These are phyloP conservation scores for Cladorrhinum samala DNA, from an alignment of 495 filamentous ascomycete genomes.

Conservation along the genomic window DNA sequence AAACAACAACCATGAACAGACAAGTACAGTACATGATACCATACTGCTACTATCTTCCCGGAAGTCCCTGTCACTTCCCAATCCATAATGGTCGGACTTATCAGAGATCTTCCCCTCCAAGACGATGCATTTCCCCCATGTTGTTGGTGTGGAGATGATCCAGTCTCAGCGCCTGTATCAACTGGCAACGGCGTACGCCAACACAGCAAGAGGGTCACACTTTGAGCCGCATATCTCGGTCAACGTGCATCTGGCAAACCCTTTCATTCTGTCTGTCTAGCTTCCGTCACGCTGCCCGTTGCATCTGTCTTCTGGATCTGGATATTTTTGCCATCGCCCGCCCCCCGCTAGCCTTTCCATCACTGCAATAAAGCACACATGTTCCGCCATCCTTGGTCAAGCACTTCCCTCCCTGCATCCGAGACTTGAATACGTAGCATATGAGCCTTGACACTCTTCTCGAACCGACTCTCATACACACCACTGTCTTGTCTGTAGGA, in stretches of 20 bases:
- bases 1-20: constrained; percentile 27
- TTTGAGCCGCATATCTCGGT: constrained; percentile 54
- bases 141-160: constrained; percentile 53
- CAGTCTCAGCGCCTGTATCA: constrained; percentile 56
- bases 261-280: constrained; percentile 39
- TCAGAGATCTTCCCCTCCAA: constrained; percentile 42
- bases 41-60: too few species aligned
- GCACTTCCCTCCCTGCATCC: constrained; percentile 36
- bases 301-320: constrained; percentile 38
- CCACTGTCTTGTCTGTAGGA: constrained; percentile 38
- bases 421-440: constrained; percentile 47
- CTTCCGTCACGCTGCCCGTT: constrained; percentile 38
- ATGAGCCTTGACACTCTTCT: constrained; percentile 35
- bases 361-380: constrained; percentile 58
- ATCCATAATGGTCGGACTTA: constrained; percentile 35
- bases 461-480: constrained; percentile 23
- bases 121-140: constrained; percentile 43
- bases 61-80: constrained; percentile 31
- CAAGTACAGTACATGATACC: constrained; percentile 36
- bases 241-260: constrained; percentile 47
- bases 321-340: constrained; percentile 38
- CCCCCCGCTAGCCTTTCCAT: constrained; percentile 44
- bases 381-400: constrained; percentile 50
- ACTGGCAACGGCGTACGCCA: constrained; percentile 87
- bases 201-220: constrained; percentile 74